Evolutionary conservation across 169 alveolate genomes (phyloP).

Genomic region (Cryptosporidium ubiquitum): DNA sequence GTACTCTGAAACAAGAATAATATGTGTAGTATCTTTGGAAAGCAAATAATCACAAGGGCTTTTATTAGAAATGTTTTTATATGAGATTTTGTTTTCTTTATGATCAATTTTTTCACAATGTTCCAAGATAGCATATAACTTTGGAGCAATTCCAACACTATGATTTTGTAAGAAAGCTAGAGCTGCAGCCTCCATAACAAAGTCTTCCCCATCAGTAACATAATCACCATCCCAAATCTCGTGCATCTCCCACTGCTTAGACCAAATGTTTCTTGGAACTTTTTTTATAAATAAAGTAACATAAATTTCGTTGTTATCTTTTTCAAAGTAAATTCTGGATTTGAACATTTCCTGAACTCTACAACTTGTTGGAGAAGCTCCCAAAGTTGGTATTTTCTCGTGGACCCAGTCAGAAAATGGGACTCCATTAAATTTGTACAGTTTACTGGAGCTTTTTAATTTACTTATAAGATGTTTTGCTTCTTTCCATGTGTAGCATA

Average conservation of each 20-base stretch:
- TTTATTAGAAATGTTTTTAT: slow-evolving; percentile 27
- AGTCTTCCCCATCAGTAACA: slow-evolving; percentile 85
- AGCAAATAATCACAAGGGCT: slow-evolving; percentile 69
- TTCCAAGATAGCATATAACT: slow-evolving; percentile 78
- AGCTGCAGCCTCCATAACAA: slow-evolving; percentile 85
- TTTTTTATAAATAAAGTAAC: slow-evolving; percentile 77
- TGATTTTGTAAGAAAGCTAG: slow-evolving; percentile 77
- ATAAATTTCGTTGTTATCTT: not conserved
- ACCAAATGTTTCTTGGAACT: slow-evolving; percentile 82
- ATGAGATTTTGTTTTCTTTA: slow-evolving; percentile 9
- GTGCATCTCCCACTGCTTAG: slow-evolving; percentile 79
- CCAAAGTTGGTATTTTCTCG: slow-evolving; percentile 79
- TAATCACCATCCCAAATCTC: slow-evolving; percentile 81
- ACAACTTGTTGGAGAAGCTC: slow-evolving; percentile 80
- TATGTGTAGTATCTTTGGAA: slow-evolving; percentile 76
- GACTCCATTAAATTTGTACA: slow-evolving; percentile 74
- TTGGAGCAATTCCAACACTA: slow-evolving; percentile 79
- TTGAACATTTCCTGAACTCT: slow-evolving; percentile 80
- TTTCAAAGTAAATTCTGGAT: slow-evolving; percentile 40
- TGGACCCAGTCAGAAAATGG: slow-evolving; percentile 77
- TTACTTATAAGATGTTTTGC: slow-evolving; percentile 51
- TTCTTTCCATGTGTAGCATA: slow-evolving; percentile 60
- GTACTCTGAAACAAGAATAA: slow-evolving; percentile 78
- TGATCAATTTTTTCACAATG: slow-evolving; percentile 66
- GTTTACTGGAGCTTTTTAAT: slow-evolving; percentile 19